Conservation (phyloP, 2,329 filamentous ascomycete genomes). For the Calonectria montana region DNA sequence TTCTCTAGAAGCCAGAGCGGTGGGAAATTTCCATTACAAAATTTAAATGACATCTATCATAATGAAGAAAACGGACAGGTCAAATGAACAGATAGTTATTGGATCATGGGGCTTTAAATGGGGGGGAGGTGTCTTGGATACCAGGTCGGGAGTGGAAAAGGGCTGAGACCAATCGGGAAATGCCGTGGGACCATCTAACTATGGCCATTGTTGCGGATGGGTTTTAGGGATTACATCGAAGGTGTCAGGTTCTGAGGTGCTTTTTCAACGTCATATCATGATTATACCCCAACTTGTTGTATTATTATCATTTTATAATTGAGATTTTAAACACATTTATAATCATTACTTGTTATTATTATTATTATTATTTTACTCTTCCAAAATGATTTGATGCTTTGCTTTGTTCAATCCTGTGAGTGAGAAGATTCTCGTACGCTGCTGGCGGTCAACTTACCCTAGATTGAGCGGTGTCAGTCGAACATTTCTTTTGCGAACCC, state of each 20-base stretch:
- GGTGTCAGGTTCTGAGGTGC: no score
- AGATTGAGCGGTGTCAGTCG: not conserved
- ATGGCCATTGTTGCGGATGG: no score
- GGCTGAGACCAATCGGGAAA: not conserved
- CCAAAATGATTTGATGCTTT: not conserved
- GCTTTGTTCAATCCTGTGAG: not conserved
- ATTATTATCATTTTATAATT: no score
- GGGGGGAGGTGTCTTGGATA: not conserved
- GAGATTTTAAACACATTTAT: no score
- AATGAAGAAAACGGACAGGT: not conserved
- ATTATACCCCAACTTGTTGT: no score
- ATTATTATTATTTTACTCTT: no score
- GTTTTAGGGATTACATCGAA: not conserved
- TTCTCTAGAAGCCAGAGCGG: not conserved
- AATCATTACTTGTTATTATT: no score
- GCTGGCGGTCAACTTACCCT: not conserved
- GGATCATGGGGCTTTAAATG: not conserved
- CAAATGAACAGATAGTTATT: not conserved
- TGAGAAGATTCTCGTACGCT: not conserved
- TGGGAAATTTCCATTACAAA: not conserved
- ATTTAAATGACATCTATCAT: not conserved
- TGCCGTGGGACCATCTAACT: no score
- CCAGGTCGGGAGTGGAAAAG: not conserved
- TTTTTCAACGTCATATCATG: no score
- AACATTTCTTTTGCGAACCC: not conserved